These are phyloP conservation scores for Colletotrichum orbiculare DNA, from an alignment of 2,329 filamentous ascomycete species.

Conservation along the genomic window DNA sequence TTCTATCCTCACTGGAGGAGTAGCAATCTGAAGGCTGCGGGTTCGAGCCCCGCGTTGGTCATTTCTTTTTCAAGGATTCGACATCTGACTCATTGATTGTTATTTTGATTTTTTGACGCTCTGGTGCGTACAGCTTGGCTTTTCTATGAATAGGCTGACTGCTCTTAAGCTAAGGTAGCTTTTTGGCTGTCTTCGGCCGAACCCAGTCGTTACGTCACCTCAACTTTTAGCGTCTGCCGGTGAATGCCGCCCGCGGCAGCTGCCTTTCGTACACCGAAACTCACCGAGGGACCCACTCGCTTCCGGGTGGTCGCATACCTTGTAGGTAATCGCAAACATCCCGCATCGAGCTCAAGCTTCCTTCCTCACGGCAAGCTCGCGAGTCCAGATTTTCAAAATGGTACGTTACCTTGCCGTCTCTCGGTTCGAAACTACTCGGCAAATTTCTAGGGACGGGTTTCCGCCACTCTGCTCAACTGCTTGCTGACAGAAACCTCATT, in stretches of 20 bases:
- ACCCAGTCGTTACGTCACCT: slow-evolving; percentile 10
- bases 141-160: no score
- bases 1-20: not conserved
- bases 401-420: slow-evolving; percentile 9
- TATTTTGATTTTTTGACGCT: no score
- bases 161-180: no score
- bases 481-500: slow-evolving; percentile 17
- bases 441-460: not conserved
- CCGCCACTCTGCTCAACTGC: no score
- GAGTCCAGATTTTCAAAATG: slow-evolving; percentile 30
- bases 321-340: slow-evolving; percentile 15
- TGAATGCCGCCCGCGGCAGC: not conserved
- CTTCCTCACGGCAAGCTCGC: slow-evolving; percentile 30
- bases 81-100: not conserved
- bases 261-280: slow-evolving; percentile 16
- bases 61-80: not conserved
- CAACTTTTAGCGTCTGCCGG: not conserved
- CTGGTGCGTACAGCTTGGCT: no score
- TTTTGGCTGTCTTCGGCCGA: no score
- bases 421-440: not conserved
- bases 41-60: slow-evolving; percentile 37
- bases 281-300: slow-evolving; percentile 32
- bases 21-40: slow-evolving; percentile 33
- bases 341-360: slow-evolving; percentile 27
- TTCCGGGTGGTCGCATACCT: slow-evolving; percentile 21